These are phyloP conservation scores for Neurospora sp. DNA, from an alignment of 495 filamentous ascomycete species.

Conservation along the genomic window DNA sequence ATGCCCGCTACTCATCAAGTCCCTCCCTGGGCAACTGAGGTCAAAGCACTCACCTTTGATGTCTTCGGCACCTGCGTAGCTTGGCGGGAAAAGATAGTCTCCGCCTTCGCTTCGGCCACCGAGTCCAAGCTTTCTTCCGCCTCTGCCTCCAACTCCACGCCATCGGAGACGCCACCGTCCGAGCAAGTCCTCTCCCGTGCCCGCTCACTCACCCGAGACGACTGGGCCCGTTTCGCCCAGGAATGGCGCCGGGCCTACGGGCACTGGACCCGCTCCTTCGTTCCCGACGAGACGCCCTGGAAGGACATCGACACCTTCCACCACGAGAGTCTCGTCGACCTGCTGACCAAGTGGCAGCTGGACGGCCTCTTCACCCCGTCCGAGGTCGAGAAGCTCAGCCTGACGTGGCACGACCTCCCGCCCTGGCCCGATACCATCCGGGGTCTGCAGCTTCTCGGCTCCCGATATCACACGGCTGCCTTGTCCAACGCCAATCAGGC, in stretches of 20 bases:
- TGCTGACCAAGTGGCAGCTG: constrained; percentile 46
- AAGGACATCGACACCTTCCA: constrained; percentile 59
- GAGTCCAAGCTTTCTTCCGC: constrained; percentile 27
- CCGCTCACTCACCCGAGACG: constrained; percentile 37
- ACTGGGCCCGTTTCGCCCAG: constrained; percentile 54
- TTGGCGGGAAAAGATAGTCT: constrained; percentile 53
- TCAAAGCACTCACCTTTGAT: constrained; percentile 45
- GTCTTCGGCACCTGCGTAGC: constrained; percentile 73
- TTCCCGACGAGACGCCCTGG: constrained; percentile 37
- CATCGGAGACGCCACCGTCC: background rate
- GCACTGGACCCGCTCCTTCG: constrained; percentile 45
- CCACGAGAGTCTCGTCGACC: constrained; percentile 44
- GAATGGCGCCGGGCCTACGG: constrained; percentile 59
- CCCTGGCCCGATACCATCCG: constrained; percentile 56
- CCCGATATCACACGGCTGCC: constrained; percentile 47
- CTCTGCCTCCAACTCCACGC: constrained; percentile 35
- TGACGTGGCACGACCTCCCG: constrained; percentile 59
- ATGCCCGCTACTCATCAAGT: background rate
- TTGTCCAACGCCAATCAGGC: constrained; percentile 65
- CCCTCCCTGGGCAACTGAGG: background rate
- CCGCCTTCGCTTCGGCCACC: constrained; percentile 41
- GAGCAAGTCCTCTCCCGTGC: constrained; percentile 21
- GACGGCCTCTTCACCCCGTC: constrained; percentile 47
- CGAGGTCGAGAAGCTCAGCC: constrained; percentile 46
- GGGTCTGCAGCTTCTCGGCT: constrained; percentile 47